Evolutionary conservation across 257 asterid genomes (phyloP).

Genomic region (Solanum verrucosum): DNA sequence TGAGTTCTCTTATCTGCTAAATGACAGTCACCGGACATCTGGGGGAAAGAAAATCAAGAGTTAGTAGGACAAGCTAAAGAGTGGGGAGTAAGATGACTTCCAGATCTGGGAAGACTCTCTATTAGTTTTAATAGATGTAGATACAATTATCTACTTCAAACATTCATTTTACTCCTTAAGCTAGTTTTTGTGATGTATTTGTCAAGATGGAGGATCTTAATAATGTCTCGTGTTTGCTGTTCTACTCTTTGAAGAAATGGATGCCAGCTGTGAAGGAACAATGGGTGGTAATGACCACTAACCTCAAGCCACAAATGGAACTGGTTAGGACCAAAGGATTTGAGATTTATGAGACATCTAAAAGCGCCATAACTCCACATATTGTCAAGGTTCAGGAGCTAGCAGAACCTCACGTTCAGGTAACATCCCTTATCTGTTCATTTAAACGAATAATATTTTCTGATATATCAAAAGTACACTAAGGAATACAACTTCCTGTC

Average conservation of each 20-base stretch:
- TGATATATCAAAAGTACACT: neutral
- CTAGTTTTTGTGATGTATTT: neutral
- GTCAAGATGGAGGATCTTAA: neutral
- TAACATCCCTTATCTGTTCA: conserved; percentile 5
- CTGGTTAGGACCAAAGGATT: conserved; percentile 41
- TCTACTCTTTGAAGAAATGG: conserved; percentile 56
- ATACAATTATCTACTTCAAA: neutral
- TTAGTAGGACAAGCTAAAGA: neutral
- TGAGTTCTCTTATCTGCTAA: neutral
- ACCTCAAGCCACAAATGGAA: conserved; percentile 62
- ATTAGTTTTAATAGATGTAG: neutral
- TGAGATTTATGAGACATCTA: conserved; percentile 58
- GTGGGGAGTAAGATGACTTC: neutral
- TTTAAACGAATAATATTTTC: neutral
- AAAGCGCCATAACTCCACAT: conserved; percentile 53
- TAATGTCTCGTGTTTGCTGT: neutral
- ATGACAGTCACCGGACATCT: neutral
- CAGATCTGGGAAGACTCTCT: neutral
- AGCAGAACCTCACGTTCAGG: conserved; percentile 73
- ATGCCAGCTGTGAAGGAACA: conserved; percentile 65
- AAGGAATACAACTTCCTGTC: neutral
- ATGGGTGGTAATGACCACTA: conserved; percentile 56
- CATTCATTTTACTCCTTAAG: neutral
- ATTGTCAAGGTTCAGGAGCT: conserved; percentile 58
- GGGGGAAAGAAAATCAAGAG: neutral